Evolutionary conservation across 148 eudicot species (phyloP).

Genomic region (Polygonum maritimum): DNA sequence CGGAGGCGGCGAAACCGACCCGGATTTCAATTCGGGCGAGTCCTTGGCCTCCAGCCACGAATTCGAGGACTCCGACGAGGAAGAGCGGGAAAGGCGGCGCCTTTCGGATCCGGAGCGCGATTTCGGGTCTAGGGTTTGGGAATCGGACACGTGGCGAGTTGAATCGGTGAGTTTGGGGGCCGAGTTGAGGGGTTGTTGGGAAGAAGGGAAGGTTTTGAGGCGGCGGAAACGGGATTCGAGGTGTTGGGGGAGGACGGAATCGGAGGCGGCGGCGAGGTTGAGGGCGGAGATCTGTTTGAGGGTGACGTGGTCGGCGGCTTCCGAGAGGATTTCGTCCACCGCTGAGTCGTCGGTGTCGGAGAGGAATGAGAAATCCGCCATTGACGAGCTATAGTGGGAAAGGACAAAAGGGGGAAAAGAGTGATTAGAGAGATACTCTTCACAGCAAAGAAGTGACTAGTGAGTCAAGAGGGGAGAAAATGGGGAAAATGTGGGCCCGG

Average conservation of each 20-base stretch:
- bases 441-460: neutral
- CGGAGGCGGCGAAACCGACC: conserved; percentile 30
- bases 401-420: neutral
- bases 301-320: conserved; percentile 62
- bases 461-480: neutral
- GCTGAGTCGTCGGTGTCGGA: conserved; percentile 58
- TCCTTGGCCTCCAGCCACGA: conserved; percentile 24
- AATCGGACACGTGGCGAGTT: neutral
- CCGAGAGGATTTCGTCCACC: conserved; percentile 60
- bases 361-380: conserved; percentile 48
- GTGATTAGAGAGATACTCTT: neutral
- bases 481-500: conserved; percentile 5
- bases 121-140: conserved; percentile 1
- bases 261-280: conserved; percentile 60
- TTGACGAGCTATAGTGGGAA: neutral
- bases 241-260: conserved; percentile 62
- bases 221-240: conserved; percentile 66
- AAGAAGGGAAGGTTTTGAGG: conserved; percentile 64
- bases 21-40: conserved; percentile 23
- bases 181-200: neutral
- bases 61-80: conserved; percentile 23
- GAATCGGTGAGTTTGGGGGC: conserved; percentile 6
- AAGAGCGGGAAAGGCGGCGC: conserved; percentile 11
- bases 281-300: conserved; percentile 73
- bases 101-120: conserved; percentile 3